A percentile compares a stretch with the other conserved stretches of the same genome.
Evolutionary conservation across 2,329 filamentous ascomycete species (phyloP).

Genomic region (Tolypocladium sp.): DNA sequence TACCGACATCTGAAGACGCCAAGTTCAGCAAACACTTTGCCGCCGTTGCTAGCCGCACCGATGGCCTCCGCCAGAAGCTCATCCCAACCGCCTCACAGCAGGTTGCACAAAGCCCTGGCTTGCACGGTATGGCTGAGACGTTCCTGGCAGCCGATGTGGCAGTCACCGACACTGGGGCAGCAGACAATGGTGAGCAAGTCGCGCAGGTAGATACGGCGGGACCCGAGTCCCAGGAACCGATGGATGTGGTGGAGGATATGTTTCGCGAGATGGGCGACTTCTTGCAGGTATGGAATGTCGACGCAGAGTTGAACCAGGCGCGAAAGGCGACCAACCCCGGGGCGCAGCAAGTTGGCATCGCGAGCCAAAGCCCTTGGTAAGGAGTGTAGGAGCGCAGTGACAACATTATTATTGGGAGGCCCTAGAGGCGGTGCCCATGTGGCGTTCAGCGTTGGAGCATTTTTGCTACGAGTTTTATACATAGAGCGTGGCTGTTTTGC

Average conservation of each 20-base stretch:
- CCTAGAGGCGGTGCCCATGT: no score
- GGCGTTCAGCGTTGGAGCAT: neutral
- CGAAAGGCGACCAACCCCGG: constrained; percentile 9
- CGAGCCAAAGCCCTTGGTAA: constrained; percentile 17
- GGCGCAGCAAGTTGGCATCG: constrained; percentile 1
- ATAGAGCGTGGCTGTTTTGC: neutral
- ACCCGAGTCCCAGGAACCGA: constrained; percentile 17
- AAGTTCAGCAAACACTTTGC: constrained; percentile 40
- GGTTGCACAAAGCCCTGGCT: constrained; percentile 12
- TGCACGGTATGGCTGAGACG: constrained; percentile 14
- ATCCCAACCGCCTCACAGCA: constrained; percentile 33
- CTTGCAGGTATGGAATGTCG: constrained; percentile 23
- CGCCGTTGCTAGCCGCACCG: constrained; percentile 27
- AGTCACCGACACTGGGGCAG: neutral
- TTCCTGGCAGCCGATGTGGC: constrained; percentile 14
- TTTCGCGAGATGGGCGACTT: constrained; percentile 26
- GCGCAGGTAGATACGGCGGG: neutral
- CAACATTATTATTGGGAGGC: neutral
- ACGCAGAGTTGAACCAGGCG: constrained; percentile 23
- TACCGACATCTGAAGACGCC: constrained; percentile 23
- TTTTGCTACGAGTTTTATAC: neutral
- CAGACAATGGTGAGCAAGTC: neutral
- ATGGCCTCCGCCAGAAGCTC: constrained; percentile 20
- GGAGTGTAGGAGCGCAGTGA: neutral
- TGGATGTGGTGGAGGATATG: constrained; percentile 26